Evolutionary conservation across 352 stramenopile genomes (phyloP).

Genomic region (Thalassiosira ordinaria): DNA sequence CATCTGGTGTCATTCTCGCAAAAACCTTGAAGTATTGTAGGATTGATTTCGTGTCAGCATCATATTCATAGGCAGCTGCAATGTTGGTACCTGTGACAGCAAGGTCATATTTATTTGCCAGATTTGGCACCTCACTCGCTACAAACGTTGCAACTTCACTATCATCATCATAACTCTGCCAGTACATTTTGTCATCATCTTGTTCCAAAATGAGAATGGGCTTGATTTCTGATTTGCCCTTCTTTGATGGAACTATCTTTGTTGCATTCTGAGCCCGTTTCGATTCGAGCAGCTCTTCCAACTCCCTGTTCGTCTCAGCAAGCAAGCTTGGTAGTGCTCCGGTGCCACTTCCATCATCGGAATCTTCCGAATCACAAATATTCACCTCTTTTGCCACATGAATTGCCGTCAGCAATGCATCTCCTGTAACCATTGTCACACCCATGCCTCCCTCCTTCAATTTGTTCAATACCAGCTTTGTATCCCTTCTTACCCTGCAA

Average conservation of each 20-base stretch:
- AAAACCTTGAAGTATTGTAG: slow-evolving; percentile 90
- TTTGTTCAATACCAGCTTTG: slow-evolving; percentile 90
- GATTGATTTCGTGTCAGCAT: slow-evolving; percentile 74
- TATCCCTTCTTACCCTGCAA: slow-evolving; percentile 93
- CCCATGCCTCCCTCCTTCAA: slow-evolving; percentile 94
- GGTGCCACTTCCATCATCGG: slow-evolving; percentile 45
- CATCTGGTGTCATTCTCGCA: slow-evolving; percentile 97
- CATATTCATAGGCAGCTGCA: slow-evolving; percentile 73
- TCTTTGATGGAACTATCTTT: slow-evolving; percentile 16
- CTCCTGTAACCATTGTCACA: slow-evolving; percentile 98
- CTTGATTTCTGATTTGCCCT: slow-evolving; percentile 49
- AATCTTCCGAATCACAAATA: slow-evolving; percentile 82
- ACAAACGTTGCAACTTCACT: slow-evolving; percentile 59
- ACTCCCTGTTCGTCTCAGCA: slow-evolving; percentile 66
- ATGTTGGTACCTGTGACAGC: slow-evolving; percentile 82
- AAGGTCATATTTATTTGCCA: slow-evolving; percentile 79
- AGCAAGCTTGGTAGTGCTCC: slow-evolving; percentile 6
- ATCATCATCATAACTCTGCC: slow-evolving; percentile 80
- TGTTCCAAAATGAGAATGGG: slow-evolving; percentile 79
- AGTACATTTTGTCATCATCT: slow-evolving; percentile 63
- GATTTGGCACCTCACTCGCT: slow-evolving; percentile 61
- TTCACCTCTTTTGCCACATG: slow-evolving; percentile 97
- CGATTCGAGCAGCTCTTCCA: slow-evolving; percentile 60
- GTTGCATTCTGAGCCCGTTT: slow-evolving; percentile 49
- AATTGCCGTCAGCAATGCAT: slow-evolving; percentile 96